Evolutionary conservation across 495 filamentous ascomycete genomes (phyloP), one percentile per base, ranked within the genome.

Genomic region (Thermothielavioides terrestris): DNA sequence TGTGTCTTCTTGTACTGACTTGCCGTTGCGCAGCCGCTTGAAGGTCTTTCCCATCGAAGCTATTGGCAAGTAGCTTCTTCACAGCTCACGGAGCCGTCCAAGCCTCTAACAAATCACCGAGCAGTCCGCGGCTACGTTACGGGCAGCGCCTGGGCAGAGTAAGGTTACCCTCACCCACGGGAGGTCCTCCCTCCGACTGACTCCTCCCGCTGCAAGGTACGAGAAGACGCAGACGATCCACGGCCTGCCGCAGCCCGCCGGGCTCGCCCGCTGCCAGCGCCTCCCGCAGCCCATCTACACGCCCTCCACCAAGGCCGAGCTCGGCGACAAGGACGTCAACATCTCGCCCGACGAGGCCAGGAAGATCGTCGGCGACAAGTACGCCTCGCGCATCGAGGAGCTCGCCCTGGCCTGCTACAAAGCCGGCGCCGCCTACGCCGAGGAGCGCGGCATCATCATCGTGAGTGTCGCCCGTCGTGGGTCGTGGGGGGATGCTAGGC

Each of bases 101-200:
- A n/a, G 8, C 2, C 37, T 5, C 30, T 37, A 44, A 37, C 32
- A 22, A 5, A 5, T 17, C 1, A 8, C 11, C 3, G 5, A 27
- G n/a, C 21, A 52, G 89, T 95, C 2, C 83, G 91, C 25, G 91
- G 92, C 47, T 96, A 96, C 68, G 84, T 98, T 66, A 95, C 90
- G 6, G 92, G 92, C 11, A 86, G 84, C 47, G 89, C 89, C 4
- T 98, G 92, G 92, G 75, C 71, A 26, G 89, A 94, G 66, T 57
- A 4, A 48, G n/a, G 51, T 37, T 17, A 5, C 2, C 1, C 31
- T 6, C 23, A 27, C 0, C 20, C 0, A 26, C 18, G 17, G 2
- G n/a, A n/a, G n/a, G n/a, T n/a, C n/a, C 27, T 20, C 12, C 30
- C 27, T 1, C 28, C 22, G 62, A 17, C 42, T 31, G 34, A 39